phyloP scores from a whole-genome alignment of 305 asterid genomes.

The Fraxinus velutina region DNA sequence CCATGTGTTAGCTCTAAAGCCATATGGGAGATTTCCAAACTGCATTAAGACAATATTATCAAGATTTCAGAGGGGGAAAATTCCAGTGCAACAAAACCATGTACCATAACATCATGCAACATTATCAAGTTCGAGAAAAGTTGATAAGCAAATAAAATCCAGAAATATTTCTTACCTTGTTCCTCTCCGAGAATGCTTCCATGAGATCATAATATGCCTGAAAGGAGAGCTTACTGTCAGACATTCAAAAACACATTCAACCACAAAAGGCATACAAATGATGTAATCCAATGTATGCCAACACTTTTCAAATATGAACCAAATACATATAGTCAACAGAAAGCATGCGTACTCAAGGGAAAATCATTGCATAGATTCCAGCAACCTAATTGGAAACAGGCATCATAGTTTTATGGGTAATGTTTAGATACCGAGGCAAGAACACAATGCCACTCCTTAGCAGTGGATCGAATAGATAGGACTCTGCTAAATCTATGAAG shows the following conservation, averaged over 20 bases:
- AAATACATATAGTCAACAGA: background rate
- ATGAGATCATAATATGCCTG: slow-evolving; percentile 94
- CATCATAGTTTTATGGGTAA: background rate
- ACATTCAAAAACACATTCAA: slow-evolving; percentile 13
- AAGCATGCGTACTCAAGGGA: background rate
- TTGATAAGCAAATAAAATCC: slow-evolving; percentile 1
- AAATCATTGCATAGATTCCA: background rate
- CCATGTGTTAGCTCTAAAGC: slow-evolving; percentile 97
- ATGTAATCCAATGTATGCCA: background rate
- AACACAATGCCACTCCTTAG: background rate
- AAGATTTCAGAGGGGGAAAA: background rate
- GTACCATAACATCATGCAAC: slow-evolving; percentile 14
- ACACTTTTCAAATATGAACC: slow-evolving; percentile 10
- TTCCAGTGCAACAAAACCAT: slow-evolving; percentile 12
- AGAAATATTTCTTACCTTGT: slow-evolving; percentile 54
- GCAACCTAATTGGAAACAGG: background rate
- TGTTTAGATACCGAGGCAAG: background rate
- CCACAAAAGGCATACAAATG: background rate
- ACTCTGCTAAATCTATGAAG: background rate
- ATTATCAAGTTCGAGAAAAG: slow-evolving; percentile 1
- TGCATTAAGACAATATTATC: slow-evolving; percentile 36
- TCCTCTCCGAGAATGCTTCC: slow-evolving; percentile 88
- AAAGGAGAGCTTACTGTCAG: slow-evolving; percentile 32
- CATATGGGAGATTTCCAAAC: slow-evolving; percentile 92
- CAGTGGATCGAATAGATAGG: background rate